Percentiles rank a stretch among this genome's conserved stretches.
Conservation (phyloP, 2,329 filamentous ascomycete species). For the Xylaria sp. region DNA sequence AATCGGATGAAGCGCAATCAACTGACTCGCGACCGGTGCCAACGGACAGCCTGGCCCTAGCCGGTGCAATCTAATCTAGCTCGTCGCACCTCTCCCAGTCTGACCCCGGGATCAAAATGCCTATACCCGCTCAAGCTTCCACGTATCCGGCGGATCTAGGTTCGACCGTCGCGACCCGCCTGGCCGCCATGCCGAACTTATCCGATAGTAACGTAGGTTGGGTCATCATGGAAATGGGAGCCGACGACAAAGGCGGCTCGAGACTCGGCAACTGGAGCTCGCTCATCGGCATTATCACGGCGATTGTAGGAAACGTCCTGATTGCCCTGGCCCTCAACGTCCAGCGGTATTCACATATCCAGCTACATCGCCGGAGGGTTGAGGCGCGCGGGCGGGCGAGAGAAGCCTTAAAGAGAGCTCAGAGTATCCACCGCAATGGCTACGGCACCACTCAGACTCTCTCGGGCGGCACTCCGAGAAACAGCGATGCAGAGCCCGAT, state of each 20-base stretch:
- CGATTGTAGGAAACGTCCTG: conserved; percentile 88
- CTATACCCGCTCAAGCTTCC: not conserved
- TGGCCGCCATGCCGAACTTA: conserved; percentile 24
- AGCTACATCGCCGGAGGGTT: conserved; percentile 71
- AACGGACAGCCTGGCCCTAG: conserved; percentile 18
- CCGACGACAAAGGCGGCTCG: conserved; percentile 44
- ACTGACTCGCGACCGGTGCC: conserved; percentile 13
- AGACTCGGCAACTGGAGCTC: conserved; percentile 79
- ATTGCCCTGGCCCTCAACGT: conserved; percentile 96
- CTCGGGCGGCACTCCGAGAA: conserved; percentile 33
- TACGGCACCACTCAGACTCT: conserved; percentile 34
- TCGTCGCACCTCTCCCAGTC: conserved; percentile 1
- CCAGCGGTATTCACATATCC: conserved; percentile 91
- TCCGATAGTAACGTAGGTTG: conserved; percentile 20
- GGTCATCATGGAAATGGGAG: conserved; percentile 23
- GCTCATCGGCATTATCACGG: conserved; percentile 90
- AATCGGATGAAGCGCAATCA: conserved; percentile 22
- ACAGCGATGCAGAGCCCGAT: conserved; percentile 39
- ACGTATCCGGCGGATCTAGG: not conserved
- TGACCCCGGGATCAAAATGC: not conserved
- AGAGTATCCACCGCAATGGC: conserved; percentile 34
- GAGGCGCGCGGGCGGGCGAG: conserved; percentile 58
- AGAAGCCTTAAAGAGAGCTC: conserved; percentile 53
- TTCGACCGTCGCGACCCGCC: conserved; percentile 11
- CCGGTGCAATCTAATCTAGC: conserved; percentile 13